A percentile compares a stretch with the other conserved stretches of the same genome.
Conservation (phyloP, 768 basidiomycete genomes). For the Rhodotorula graminis region DNA sequence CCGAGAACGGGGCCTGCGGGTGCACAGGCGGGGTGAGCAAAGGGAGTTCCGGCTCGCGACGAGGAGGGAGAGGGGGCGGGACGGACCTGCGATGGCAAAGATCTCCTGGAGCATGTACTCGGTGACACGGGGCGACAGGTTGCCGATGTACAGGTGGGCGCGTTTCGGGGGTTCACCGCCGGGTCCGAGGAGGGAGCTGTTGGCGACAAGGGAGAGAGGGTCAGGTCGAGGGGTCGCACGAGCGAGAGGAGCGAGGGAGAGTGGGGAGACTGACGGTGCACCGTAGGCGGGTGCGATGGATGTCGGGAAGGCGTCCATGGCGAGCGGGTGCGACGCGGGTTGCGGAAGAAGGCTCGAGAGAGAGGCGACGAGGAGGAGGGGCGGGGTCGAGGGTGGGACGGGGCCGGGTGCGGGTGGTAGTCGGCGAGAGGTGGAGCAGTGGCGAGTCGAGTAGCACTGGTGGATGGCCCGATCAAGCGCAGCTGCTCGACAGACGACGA, state of each 20-base stretch:
- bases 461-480: no score
- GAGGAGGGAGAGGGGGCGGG: neutral
- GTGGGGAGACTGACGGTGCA: neutral
- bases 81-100: constrained; percentile 47
- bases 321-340: neutral
- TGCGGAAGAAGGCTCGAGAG: neutral
- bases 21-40: neutral
- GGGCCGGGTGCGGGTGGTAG: neutral
- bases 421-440: no score
- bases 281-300: constrained; percentile 16
- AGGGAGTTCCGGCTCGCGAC: neutral
- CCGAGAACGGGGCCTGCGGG: constrained; percentile 79
- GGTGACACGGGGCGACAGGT: constrained; percentile 92
- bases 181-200: constrained; percentile 18
- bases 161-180: constrained; percentile 45
- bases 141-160: constrained; percentile 98
- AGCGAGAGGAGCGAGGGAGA: neutral
- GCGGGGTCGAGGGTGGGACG: neutral
- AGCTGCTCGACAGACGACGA: no score
- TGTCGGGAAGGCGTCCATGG: constrained; percentile 32
- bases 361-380: neutral
- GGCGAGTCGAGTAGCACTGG: no score
- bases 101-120: constrained; percentile 96
- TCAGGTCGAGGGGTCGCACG: neutral
- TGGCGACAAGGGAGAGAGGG: neutral